phyloP scores from a whole-genome alignment of 2,329 filamentous ascomycete species.

The Aspergillus sp. region DNA sequence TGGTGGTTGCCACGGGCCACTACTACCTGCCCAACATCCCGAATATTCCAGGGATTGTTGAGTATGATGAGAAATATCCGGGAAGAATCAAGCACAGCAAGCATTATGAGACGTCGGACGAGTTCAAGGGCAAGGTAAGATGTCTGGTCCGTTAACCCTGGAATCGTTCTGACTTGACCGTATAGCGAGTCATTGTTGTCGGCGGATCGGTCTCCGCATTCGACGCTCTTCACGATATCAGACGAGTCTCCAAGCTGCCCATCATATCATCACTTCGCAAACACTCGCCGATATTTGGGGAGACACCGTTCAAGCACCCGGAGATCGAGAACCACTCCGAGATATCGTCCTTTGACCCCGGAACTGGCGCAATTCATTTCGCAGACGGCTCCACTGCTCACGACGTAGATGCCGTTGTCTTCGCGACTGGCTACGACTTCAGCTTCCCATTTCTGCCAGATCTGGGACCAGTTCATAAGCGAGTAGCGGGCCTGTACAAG shows the following conservation, averaged over 20 bases:
- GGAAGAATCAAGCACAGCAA: slow-evolving; percentile 39
- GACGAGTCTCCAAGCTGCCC: background rate
- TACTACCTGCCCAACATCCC: slow-evolving; percentile 58
- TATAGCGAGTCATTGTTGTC: slow-evolving; percentile 57
- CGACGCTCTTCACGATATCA: slow-evolving; percentile 55
- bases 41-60: slow-evolving; percentile 35
- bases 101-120: slow-evolving; percentile 29
- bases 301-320: slow-evolving; percentile 59
- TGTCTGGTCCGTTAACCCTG: background rate
- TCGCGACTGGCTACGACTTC: slow-evolving; percentile 67
- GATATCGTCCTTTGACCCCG: slow-evolving; percentile 45
- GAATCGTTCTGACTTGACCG: background rate
- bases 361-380: slow-evolving; percentile 52
- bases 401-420: slow-evolving; percentile 63
- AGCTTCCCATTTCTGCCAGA: slow-evolving; percentile 61
- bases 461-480: slow-evolving; percentile 35
- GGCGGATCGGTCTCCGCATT: slow-evolving; percentile 65
- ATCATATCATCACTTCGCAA: slow-evolving; percentile 30
- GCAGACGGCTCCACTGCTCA: slow-evolving; percentile 55
- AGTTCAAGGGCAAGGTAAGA: slow-evolving; percentile 36
- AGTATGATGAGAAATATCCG: slow-evolving; percentile 33
- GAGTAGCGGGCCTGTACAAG: slow-evolving; percentile 25
- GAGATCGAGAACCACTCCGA: slow-evolving; percentile 22
- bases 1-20: slow-evolving; percentile 50
- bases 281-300: slow-evolving; percentile 58